Conservation (phyloP, 2,329 filamentous ascomycete genomes). For the Sporothrix dimorphospora region DNA sequence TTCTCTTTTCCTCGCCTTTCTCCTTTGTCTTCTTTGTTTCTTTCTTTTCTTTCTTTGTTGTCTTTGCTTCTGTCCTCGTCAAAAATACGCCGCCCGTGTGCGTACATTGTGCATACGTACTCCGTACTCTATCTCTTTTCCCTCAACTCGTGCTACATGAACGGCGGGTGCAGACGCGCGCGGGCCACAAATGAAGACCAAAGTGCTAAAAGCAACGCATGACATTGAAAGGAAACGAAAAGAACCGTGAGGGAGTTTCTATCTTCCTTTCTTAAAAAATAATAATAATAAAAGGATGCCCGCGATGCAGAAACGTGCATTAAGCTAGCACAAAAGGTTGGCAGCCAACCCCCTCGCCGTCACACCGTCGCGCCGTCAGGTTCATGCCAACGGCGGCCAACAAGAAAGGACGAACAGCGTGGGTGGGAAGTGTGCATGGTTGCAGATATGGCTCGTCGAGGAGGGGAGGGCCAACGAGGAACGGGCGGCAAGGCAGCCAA, state of each 20-base stretch:
- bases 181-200: constrained; percentile 2
- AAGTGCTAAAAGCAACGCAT: not conserved
- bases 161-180: not conserved
- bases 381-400: not conserved
- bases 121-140: not conserved
- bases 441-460: not conserved
- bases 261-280: not conserved
- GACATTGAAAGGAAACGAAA: not conserved
- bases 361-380: not conserved
- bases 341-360: not conserved
- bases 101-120: not conserved
- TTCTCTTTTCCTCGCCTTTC: not conserved
- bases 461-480: not conserved
- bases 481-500: constrained; percentile 10
- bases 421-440: not conserved
- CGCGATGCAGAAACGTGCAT: constrained; percentile 6
- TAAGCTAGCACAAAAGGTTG: not conserved
- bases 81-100: not conserved
- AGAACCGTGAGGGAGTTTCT: not conserved
- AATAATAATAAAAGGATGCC: not conserved
- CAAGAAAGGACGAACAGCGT: not conserved
- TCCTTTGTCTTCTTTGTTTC: too few relatives aligned
- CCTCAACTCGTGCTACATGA: not conserved
- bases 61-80: too few relatives aligned
- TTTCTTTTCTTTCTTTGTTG: not conserved